Base-by-base conservation (phyloP, 352 stramenopile species). In the Pythium chondricola region DNA sequence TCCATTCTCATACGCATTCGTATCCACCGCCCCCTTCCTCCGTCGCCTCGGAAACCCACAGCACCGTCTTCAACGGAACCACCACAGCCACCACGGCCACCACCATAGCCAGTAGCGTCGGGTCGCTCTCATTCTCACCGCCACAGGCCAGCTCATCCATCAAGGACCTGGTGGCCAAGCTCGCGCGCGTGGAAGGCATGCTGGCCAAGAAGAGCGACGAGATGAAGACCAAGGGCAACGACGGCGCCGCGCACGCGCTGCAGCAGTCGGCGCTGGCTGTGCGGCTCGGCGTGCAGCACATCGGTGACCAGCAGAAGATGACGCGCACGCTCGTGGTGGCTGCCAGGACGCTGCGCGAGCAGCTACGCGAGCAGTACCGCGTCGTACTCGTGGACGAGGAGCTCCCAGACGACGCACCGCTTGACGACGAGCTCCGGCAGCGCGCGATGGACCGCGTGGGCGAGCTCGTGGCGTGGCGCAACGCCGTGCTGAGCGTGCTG, bases 131-230 rank as follows among this genome's bases (percentile, higher is more conserved):
- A n/a, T n/a, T n/a, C n/a, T n/a, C n/a, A n/a, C 32, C 27, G 29
- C 41, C 39, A n/a, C 27, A 17, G 16, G 48, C n/a, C 16, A 49
- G 35, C 36, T 42, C 35, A 31, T 58, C 33, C 42, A 50, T 37
- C 22, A 58, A 75, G 35, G 68, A 83, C 47, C 46, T 86, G 4
- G 40, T 63, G 13, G 18, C 43, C 33, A 62, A 61, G 2, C 59
- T 89, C 9, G 25, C 46, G 20, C 45, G 53, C 27, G 79, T 90
- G 20, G 69, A 79, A 46, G 47, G 50, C 27, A 78, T 87, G 67
- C 52, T 90, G 41, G 53, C 40, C 24, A 85, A 85, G 49, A 90
- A 90, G 60, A 71, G 75, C 55, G 70, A 83, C n/a, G 79, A 90
- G 48, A 87, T 90, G 75, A 67, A 65, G 48, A 32, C 40, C 14